Conservation (phyloP, 2,329 filamentous ascomycete species). For the Ophiostoma quercus region DNA sequence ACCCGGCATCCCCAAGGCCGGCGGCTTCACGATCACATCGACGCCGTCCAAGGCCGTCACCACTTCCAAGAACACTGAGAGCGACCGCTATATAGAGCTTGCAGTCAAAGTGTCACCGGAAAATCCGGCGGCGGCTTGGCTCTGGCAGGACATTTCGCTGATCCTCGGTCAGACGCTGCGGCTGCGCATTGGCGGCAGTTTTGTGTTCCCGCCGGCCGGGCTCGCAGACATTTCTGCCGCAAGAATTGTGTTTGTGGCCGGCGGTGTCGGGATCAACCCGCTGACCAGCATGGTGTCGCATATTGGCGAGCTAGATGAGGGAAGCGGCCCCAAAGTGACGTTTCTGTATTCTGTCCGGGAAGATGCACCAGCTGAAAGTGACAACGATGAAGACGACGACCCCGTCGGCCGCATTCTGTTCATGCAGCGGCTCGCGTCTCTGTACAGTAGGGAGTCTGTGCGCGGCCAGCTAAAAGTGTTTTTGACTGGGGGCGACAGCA, state of each 20-base stretch:
- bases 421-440: slow-evolving; percentile 41
- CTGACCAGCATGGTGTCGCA: slow-evolving; percentile 67
- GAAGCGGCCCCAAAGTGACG: slow-evolving; percentile 40
- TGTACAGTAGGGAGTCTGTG: slow-evolving; percentile 39
- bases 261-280: slow-evolving; percentile 79
- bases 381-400: not conserved
- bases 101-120: slow-evolving; percentile 66
- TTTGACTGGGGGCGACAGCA: slow-evolving; percentile 33
- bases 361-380: slow-evolving; percentile 23
- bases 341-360: slow-evolving; percentile 57
- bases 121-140: slow-evolving; percentile 70
- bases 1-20: slow-evolving; percentile 62
- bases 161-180: slow-evolving; percentile 56
- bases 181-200: slow-evolving; percentile 74
- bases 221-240: slow-evolving; percentile 28
- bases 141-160: slow-evolving; percentile 53
- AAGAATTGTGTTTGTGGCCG: slow-evolving; percentile 68
- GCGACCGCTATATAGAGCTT: slow-evolving; percentile 61
- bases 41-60: slow-evolving; percentile 52
- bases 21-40: slow-evolving; percentile 85
- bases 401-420: slow-evolving; percentile 42
- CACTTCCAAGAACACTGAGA: too few species aligned
- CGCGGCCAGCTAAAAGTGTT: slow-evolving; percentile 45
- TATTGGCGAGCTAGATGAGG: slow-evolving; percentile 42
- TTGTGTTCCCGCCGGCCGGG: slow-evolving; percentile 66